Conservation (phyloP, 306 rosid genomes). For the Corylus americana region DNA sequence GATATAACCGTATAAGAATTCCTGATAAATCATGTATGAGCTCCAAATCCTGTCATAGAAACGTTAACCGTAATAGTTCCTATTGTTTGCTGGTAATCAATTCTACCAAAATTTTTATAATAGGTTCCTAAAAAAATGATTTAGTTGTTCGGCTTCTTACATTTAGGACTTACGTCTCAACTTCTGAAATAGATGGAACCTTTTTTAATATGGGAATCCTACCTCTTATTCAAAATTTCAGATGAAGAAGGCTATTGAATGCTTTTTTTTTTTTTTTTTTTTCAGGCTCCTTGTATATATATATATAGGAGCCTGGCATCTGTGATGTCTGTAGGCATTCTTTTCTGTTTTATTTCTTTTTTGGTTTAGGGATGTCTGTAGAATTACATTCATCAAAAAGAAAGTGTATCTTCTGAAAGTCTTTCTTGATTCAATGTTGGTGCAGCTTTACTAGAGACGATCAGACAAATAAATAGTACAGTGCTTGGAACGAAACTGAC, state of each 20-base stretch:
- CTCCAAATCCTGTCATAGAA: no score
- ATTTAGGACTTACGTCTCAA: not conserved
- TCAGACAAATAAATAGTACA: not conserved
- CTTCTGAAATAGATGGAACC: not conserved
- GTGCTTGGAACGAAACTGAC: no score
- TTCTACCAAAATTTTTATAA: not conserved
- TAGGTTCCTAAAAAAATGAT: not conserved
- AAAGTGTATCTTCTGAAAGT: not conserved
- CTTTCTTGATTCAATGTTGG: not conserved
- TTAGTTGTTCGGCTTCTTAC: no score
- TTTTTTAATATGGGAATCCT: no score
- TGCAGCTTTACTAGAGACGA: not conserved
- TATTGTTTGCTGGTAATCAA: not conserved
- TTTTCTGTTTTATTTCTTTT: no score
- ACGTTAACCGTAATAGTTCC: not conserved
- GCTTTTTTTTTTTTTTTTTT: no score
- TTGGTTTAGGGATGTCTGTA: not conserved
- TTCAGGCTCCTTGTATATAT: not conserved
- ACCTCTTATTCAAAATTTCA: no score
- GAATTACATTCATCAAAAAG: not conserved
- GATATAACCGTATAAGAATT: no score
- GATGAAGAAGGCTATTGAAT: not conserved
- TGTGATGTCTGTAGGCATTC: no score
- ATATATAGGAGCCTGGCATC: not conserved
- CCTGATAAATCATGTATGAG: no score